Conservation (phyloP, 495 filamentous ascomycete genomes). For the Rusavskia elegans region DNA sequence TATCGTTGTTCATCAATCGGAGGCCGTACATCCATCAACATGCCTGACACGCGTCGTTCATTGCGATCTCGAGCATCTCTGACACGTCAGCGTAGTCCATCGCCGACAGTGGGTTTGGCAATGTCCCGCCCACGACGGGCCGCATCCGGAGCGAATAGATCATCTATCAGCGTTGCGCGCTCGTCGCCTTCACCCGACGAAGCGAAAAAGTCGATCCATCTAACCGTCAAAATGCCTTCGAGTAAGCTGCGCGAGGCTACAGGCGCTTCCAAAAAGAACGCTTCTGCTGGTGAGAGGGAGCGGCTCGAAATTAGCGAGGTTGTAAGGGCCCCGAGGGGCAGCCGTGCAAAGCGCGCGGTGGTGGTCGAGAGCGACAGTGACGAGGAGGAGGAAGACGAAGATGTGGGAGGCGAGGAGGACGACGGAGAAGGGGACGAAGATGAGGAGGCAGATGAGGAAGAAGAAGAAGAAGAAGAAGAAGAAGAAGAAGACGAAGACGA, state of each 20-base stretch:
- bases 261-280: conserved; percentile 9
- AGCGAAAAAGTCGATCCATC: conserved; percentile 46
- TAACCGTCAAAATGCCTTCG: conserved; percentile 74
- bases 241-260: conserved; percentile 71
- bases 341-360: conserved; percentile 51
- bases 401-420: conserved; percentile 18
- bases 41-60: conserved; percentile 36
- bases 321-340: conserved; percentile 43
- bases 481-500: conserved; percentile 47
- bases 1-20: neutral
- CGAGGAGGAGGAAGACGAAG: conserved; percentile 30
- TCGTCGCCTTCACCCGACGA: conserved; percentile 38
- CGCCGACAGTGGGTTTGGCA: conserved; percentile 16
- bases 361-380: conserved; percentile 47
- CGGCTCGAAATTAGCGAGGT: conserved; percentile 26
- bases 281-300: conserved; percentile 15
- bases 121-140: conserved; percentile 11
- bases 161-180: conserved; percentile 35
- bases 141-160: conserved; percentile 15
- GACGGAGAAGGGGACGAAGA: conserved; percentile 45
- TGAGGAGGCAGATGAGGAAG: conserved; percentile 37
- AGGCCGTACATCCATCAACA: conserved; percentile 9
- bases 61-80: conserved; percentile 26
- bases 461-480: conserved; percentile 38
- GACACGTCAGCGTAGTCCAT: conserved; percentile 19